phyloP scores from a whole-genome alignment of 768 basidiomycete genomes.

The Boletus reticulatus region DNA sequence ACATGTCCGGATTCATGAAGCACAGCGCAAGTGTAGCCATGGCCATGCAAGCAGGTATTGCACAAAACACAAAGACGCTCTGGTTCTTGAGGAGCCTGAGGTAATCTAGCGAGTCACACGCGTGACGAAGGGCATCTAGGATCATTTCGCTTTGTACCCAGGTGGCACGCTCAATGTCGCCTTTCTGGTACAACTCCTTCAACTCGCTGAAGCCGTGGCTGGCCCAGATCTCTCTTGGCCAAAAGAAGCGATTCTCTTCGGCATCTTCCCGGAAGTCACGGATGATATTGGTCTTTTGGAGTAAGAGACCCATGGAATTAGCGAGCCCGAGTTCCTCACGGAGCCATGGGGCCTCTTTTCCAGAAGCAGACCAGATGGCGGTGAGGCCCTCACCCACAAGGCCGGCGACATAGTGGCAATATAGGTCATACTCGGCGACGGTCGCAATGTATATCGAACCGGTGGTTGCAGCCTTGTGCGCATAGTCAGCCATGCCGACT shows the following conservation, averaged over 20 bases:
- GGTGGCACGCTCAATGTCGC: constrained; percentile 60
- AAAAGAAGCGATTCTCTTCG: constrained; percentile 83
- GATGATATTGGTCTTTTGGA: constrained; percentile 98
- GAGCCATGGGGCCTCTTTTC: constrained; percentile 75
- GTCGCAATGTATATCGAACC: constrained; percentile 70
- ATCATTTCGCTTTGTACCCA: constrained; percentile 89
- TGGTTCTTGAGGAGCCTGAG: constrained; percentile 84
- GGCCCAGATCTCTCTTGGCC: constrained; percentile 93
- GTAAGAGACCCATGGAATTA: constrained; percentile 92
- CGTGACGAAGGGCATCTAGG: constrained; percentile 81
- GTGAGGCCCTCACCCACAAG: constrained; percentile 96
- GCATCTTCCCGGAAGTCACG: constrained; percentile 93
- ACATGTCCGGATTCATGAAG: constrained; percentile 90
- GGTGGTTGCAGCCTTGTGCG: constrained; percentile 74
- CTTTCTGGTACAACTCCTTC: constrained; percentile 60
- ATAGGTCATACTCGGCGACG: constrained; percentile 88
- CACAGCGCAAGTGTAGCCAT: constrained; percentile 90
- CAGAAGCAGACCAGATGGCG: constrained; percentile 81
- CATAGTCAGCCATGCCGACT: constrained; percentile 93
- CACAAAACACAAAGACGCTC: constrained; percentile 93
- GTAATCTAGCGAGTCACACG: constrained; percentile 87
- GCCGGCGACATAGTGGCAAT: constrained; percentile 98
- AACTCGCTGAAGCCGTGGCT: constrained; percentile 72
- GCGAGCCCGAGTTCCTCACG: constrained; percentile 81
- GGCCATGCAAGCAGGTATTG: constrained; percentile 93